phyloP scores from a whole-genome alignment of 2,329 filamentous ascomycete species.

The Hypoxylon sp. region DNA sequence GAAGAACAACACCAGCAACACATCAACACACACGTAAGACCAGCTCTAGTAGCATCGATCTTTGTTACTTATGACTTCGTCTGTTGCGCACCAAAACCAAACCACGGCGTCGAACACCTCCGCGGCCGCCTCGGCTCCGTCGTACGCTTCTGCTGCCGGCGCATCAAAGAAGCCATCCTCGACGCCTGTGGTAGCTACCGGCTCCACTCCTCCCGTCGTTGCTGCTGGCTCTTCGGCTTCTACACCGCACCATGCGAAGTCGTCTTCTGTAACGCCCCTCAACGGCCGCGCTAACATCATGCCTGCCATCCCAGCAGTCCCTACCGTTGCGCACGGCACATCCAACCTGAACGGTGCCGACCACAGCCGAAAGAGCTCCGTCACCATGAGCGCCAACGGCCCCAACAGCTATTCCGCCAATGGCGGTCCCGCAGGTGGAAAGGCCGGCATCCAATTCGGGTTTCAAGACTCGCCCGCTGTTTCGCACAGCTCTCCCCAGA shows the following conservation, averaged over 20 bases:
- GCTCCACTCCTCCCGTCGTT: constrained; percentile 62
- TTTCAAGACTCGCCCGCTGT: constrained; percentile 74
- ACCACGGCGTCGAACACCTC: constrained; percentile 64
- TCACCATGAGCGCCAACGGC: constrained; percentile 88
- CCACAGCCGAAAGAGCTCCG: constrained; percentile 85
- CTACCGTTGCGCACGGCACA: constrained; percentile 69
- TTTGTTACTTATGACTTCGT: constrained; percentile 66
- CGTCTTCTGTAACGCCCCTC: constrained; percentile 76
- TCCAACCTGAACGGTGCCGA: constrained; percentile 73
- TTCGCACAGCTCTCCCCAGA: constrained; percentile 72
- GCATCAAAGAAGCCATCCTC: constrained; percentile 68
- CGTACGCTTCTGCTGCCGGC: constrained; percentile 73
- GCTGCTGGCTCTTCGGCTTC: constrained; percentile 63
- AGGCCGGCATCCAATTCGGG: constrained; percentile 80
- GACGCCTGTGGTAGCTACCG: constrained; percentile 67
- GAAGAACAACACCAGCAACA: too few species aligned
- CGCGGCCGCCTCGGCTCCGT: constrained; percentile 64
- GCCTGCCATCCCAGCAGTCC: constrained; percentile 72
- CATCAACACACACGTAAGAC: constrained; percentile 18
- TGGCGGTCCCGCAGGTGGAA: constrained; percentile 70
- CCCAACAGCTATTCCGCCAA: constrained; percentile 79
- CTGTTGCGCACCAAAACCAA: constrained; percentile 62
- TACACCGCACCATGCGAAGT: constrained; percentile 67
- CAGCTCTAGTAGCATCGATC: constrained; percentile 40
- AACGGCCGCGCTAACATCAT: constrained; percentile 81